Evolutionary conservation across 805 yeast genomes (phyloP), one percentile per base, ranked within the genome.

Genomic region (Cyberlindnera saturnus): DNA sequence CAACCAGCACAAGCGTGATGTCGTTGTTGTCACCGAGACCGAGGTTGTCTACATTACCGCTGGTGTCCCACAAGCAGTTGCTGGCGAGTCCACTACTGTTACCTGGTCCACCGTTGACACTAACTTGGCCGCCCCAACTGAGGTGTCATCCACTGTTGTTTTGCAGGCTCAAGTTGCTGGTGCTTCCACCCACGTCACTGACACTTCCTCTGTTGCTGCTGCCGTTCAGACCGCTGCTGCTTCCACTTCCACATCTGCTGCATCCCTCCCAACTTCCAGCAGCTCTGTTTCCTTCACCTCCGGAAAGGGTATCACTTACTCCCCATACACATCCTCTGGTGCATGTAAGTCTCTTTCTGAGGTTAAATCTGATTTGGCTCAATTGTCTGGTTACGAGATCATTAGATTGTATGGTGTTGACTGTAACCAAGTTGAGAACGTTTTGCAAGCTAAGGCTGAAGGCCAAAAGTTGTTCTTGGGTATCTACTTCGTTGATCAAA

Each of bases 371-470:
- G 95, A 86, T 53, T 58, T 86, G 43, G 70, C 74, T 16, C 46
- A 64, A 47, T 66, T 86, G 50, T 46, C 76, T 11, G 77, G 60
- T 45, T 86, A 64, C 67, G 70, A 66, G 42, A 55, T 81, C 48
- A 79, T 86, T 64, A 81, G 95, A 78, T 68, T 86, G 51, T 86
- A 86, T 73, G 93, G 91, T 74, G 87, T 81, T 54, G 95, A 86
- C 73, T 86, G 95, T 75, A 63, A 66, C 73, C 93, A 85, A 69
- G 93, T 83, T 54, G 78, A 69, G 53, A 75, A 75, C 60, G 93
- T 83, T 49, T 67, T 86, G 60, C 74, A 79, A 58, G 86, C 81
- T 50, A 80, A 82, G 70, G 61, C 75, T 47, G 52, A 71, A 32
- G 57, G 61, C 59, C 95, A 86, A 71, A 79, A 82, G 67, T 60